phyloP scores from a whole-genome alignment of 2,329 filamentous ascomycete species.

The Fusarium sp. region DNA sequence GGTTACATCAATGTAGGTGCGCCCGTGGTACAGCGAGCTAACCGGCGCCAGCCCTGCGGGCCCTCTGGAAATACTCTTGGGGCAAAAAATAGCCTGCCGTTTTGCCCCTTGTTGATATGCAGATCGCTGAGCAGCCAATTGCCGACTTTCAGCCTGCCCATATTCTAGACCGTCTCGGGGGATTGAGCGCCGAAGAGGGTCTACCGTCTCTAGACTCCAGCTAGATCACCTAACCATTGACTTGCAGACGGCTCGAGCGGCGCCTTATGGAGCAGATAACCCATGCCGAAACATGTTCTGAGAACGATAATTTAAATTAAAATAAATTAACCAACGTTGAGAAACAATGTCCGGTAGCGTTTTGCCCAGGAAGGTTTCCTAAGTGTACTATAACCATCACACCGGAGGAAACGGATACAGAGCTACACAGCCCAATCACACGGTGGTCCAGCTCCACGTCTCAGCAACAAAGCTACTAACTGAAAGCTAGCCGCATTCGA shows the following conservation, averaged over 20 bases:
- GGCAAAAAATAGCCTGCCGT: constrained; percentile 18
- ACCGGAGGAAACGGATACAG: background rate
- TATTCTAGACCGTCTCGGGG: constrained; percentile 22
- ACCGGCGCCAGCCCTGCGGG: constrained; percentile 5
- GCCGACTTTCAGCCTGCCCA: constrained; percentile 7
- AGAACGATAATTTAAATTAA: constrained; percentile 2
- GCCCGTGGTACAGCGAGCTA: background rate
- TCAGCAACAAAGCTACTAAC: constrained; percentile 25
- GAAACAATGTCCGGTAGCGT: background rate
- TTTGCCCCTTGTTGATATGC: constrained; percentile 11
- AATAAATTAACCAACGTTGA: background rate
- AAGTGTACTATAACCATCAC: background rate
- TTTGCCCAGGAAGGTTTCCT: background rate
- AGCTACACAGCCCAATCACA: background rate
- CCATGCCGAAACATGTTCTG: constrained; percentile 2
- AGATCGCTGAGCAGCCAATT: constrained; percentile 31
- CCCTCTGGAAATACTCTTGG: constrained; percentile 9
- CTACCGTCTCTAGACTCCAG: background rate
- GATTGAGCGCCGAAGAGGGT: constrained; percentile 13
- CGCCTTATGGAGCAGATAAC: background rate
- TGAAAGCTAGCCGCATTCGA: background rate
- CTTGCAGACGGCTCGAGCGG: constrained; percentile 11
- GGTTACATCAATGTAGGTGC: constrained; percentile 3
- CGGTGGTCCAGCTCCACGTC: background rate
- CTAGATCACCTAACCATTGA: background rate